Evolutionary conservation across 179 eudicot genomes (phyloP), one percentile per base, ranked within the genome.

Genomic region (Camellia oleifera): DNA sequence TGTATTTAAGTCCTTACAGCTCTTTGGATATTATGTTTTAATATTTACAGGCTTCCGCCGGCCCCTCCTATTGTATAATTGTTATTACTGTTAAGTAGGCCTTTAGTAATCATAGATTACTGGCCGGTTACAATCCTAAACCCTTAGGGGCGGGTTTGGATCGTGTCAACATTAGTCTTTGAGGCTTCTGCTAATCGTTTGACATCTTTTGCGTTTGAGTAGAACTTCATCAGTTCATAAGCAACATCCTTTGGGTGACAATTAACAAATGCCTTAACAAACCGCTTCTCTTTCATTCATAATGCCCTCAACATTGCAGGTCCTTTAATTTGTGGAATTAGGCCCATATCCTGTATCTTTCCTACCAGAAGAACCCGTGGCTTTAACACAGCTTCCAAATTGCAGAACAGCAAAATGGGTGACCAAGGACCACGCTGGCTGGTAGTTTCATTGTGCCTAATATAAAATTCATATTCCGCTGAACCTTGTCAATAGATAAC

Each of bases 381-480:
- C 83, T 87, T 91, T 79, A 94, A 80, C 5, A 82, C 67, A 23
- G 77, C 76, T 82, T 93, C 97, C 86, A 94, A 81, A 81, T 79
- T 94, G 53, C 1, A 58, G 72, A 18, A 82, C 65, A 94, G 77
- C 88, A 94, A 85, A 86, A 85, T 0, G 97, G 97, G 69, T 87
- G 64, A 8, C 12, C 50, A 75, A 87, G 76, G 9, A 90, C 85
- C 48, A 79, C 60, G 18, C 44, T 82, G 2, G 92, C 89, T 0
- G 96, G 85, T 17, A 85, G 78, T 85, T 86, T 90, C 93, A 94
- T 85, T 26, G 85, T 88, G 48, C 89, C 93, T 73, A 91, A 58
- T 64, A 88, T 45, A 67, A 86, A 94, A 56, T 91, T 89, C 98
- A 93, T 91, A 83, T 90, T 87, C 76, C 98, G 86, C 84, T 90